phyloP scores from a whole-genome alignment of 2,329 filamentous ascomycete species.

The Colletotrichum eleusines region DNA sequence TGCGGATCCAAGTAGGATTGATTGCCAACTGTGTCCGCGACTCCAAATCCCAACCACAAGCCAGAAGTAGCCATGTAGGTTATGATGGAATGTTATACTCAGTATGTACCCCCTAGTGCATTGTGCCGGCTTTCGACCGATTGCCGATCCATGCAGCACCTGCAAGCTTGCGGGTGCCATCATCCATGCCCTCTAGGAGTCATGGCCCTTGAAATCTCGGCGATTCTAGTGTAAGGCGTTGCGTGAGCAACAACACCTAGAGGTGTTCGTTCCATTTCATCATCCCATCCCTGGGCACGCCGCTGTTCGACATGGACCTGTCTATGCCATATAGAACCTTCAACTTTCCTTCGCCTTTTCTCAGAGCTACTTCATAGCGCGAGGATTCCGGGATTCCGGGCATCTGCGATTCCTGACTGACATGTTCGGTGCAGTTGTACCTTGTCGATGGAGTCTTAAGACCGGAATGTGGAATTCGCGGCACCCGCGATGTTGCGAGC shows the following conservation, averaged over 20 bases:
- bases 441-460: conserved; percentile 12
- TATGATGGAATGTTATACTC: background rate
- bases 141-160: conserved; percentile 34
- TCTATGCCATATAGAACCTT: conserved; percentile 15
- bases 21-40: conserved; percentile 21
- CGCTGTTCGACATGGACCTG: conserved; percentile 12
- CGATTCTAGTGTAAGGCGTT: conserved; percentile 33
- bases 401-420: conserved; percentile 4
- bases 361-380: conserved; percentile 2
- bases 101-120: background rate
- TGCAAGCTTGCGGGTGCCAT: conserved; percentile 30
- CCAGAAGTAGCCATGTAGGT: conserved; percentile 13
- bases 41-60: background rate
- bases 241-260: conserved; percentile 29
- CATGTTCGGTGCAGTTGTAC: background rate
- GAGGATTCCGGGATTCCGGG: background rate
- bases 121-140: background rate
- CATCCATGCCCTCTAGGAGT: conserved; percentile 15
- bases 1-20: conserved; percentile 19
- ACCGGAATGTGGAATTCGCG: conserved; percentile 30
- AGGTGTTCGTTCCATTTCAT: conserved; percentile 39
- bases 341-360: conserved; percentile 4
- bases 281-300: conserved; percentile 28
- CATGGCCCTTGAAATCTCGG: conserved; percentile 30
- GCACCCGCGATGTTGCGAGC: conserved; percentile 18